phyloP scores from a whole-genome alignment of 1,284 basidiomycete species.

The Ustilago bromivora region DNA sequence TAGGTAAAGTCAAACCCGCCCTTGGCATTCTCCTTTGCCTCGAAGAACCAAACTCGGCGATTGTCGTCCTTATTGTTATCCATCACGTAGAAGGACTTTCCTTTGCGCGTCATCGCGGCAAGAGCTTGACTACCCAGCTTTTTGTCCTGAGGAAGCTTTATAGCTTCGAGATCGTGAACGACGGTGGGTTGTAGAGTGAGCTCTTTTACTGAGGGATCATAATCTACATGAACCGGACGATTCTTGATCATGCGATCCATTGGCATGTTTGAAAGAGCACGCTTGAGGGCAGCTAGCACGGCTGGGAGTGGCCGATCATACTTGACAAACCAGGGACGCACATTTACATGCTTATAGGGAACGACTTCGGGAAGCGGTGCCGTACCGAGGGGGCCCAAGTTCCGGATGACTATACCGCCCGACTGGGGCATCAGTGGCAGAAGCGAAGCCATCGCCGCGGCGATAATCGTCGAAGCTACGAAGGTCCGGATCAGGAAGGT shows the following conservation, averaged over 20 bases:
- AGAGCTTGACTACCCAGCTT: conserved; percentile 6
- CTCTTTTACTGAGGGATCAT: background rate
- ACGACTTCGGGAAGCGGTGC: background rate
- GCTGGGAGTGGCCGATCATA: background rate
- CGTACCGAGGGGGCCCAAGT: background rate
- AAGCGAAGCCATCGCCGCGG: background rate
- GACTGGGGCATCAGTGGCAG: background rate
- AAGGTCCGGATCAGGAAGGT: background rate
- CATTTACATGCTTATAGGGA: background rate
- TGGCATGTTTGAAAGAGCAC: background rate
- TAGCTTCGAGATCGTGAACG: background rate
- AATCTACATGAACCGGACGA: background rate
- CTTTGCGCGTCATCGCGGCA: conserved; percentile 6
- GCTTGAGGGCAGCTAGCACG: background rate
- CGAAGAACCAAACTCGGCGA: conserved; percentile 16
- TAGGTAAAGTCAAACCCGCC: conserved; percentile 2
- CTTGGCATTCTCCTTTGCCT: background rate
- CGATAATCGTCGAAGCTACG: background rate
- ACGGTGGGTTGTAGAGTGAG: background rate
- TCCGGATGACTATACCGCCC: background rate
- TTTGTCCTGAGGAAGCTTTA: conserved; percentile 4
- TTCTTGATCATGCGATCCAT: conserved; percentile 11
- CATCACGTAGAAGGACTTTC: conserved; percentile 8
- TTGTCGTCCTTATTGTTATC: background rate
- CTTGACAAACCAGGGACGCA: background rate